Base-by-base conservation (phyloP, 2,329 filamentous ascomycete genomes). In the Orbilia ellipsospora region DNA sequence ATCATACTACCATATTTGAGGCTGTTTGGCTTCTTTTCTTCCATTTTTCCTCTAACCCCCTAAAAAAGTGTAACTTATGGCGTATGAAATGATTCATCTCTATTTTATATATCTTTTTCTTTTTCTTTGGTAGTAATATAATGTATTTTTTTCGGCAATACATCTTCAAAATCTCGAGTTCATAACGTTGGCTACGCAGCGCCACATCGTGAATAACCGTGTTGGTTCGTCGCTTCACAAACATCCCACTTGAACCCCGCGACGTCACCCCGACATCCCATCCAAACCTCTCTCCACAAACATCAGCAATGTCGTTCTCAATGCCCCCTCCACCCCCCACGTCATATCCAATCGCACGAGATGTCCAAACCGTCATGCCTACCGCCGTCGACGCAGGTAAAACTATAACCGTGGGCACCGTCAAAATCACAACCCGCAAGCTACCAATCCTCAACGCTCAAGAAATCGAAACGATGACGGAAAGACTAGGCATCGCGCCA, bases 391-490 rank as follows among this genome's bases (percentile, higher is more conserved):
- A 79, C 64, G 72, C 77, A n/a, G 78, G 78, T 26, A 79, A 78
- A 67, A 72, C 78, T 2, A 73, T 78, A 61, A 73, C 77, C 1
- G 63, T 77, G 18, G 55, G 44, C 10, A 70, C 67, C 15, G 78
- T 78, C 77, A 73, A 75, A 26, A 66, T 80, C 54, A 77, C 73
- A 4, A 80, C 79, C 1, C 75, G 70, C n/a, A 80, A 97, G 85
- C 89, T 95, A 60, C 95, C 95, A 77, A 99, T 99, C 82, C 91
- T 96, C 79, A 97, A 97, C 83, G 89, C 94, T 54, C 91, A 88
- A 4, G 92, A 93, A 60, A 98, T 99, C 81, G 93, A 97, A 81
- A 88, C 88, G 44, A 92, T 99, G 88, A 90, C 90, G 48, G 86
- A 86, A 69, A 88, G 88, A 77, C 87, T 99, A 64, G 90, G 90